Conservation (phyloP, 73 alveolate genomes). For the Paramecium biaurelia region DNA sequence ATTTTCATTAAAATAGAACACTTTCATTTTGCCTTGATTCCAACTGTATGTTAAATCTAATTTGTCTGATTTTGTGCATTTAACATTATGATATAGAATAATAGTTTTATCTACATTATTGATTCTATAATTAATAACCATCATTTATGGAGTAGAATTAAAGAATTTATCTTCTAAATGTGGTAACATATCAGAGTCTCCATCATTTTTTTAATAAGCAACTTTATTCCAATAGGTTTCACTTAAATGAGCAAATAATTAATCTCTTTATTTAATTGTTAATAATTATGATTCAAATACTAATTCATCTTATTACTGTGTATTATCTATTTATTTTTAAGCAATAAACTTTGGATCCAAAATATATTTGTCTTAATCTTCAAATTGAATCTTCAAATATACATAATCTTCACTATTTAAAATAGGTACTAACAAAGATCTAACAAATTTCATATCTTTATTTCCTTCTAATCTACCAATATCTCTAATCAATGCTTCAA, state of each 20-base stretch:
- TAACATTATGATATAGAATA: neutral
- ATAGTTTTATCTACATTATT: neutral
- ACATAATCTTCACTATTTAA: conserved; percentile 24
- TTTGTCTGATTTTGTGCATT: neutral
- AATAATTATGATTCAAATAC: neutral
- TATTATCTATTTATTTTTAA: neutral
- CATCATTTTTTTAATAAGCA: neutral
- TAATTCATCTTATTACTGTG: neutral
- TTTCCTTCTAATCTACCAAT: neutral
- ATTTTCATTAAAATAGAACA: neutral
- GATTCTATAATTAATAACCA: neutral
- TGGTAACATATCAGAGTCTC: conserved; percentile 10
- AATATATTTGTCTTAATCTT: neutral
- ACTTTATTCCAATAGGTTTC: neutral
- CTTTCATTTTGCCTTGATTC: neutral
- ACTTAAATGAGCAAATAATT: neutral
- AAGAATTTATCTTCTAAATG: conserved; percentile 46
- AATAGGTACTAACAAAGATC: neutral
- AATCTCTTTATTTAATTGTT: neutral
- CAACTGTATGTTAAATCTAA: neutral
- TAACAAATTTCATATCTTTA: conserved; percentile 10
- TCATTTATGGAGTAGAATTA: neutral
- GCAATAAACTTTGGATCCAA: conserved; percentile 13
- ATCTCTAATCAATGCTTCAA: conserved; percentile 20
- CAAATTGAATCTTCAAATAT: neutral